Evolutionary conservation across 1,284 basidiomycete genomes (phyloP), one percentile per base, ranked within the genome.

Genomic region (Pisolithus thermaeus): DNA sequence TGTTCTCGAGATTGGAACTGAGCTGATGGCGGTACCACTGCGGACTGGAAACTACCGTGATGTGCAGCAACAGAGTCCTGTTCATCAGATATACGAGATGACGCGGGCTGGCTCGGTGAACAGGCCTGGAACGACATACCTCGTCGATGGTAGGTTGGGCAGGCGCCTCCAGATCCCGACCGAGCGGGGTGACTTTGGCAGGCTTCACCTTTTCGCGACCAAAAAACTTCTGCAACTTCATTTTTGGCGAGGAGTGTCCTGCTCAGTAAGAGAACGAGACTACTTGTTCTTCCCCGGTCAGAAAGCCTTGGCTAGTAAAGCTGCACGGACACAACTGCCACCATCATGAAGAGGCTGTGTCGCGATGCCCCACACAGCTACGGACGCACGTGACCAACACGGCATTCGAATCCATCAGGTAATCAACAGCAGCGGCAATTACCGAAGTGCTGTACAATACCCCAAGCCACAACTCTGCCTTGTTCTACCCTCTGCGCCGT

Each of bases 211-310:
- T 80, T 59, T 78, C 77, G 49, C 77, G 67, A 32, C 65, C 68
- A 47, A 79, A 80, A 39, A 79, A 65, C 63, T 73, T 78, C 70
- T 65, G 65, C 0, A 67, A 50, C 49, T 64, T 78, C 77, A 79
- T 79, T 22, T 20, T 38, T 52, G 37, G 49, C 41, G 47, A 53
- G 35, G 14, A 27, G 18, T 20, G 12, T 35, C 12, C 5, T 5
- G 14, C 38, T 44, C 16, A 52, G 22, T 8, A 37, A 54, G 52
- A 45, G 36, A 54, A 36, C 47, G 50, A 51, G 39, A 41, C 42
- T n/a, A 32, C 28, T 30, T 28, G 23, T 22, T 23, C 30, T 27
- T 25, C 14, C 32, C 32, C 12, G 12, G 32, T 35, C 32, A 39
- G 30, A 25, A 35, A 12, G 32, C 32, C 12, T 14, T 39, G 38